phyloP scores from a whole-genome alignment of 106 monocot species.

The Apostasia shenzhenica region DNA sequence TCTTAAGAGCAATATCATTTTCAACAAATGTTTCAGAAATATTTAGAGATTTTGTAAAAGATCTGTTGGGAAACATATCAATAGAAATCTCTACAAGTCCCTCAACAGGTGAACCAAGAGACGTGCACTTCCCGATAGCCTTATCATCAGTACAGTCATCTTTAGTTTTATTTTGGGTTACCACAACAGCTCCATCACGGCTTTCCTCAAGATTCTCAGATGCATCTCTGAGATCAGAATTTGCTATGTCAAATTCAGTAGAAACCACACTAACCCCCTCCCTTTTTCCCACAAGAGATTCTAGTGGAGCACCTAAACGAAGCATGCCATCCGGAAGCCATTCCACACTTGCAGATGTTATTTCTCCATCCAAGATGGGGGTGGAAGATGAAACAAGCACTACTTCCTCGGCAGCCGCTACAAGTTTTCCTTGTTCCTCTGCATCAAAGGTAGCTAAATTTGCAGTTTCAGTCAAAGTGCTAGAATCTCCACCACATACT shows the following conservation, averaged over 20 bases:
- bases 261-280: conserved; percentile 31
- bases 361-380: conserved; percentile 1
- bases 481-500: conserved; percentile 19
- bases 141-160: conserved; percentile 8
- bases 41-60: conserved; percentile 10
- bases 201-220: conserved; percentile 11
- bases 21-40: conserved; percentile 12
- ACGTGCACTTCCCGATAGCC: background rate
- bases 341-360: conserved; percentile 20
- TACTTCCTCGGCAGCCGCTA: background rate
- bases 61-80: conserved; percentile 5
- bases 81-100: background rate
- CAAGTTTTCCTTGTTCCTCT: conserved; percentile 9
- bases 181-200: background rate
- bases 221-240: conserved; percentile 11
- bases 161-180: conserved; percentile 11
- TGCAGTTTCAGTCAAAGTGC: background rate
- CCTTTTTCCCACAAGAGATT: conserved; percentile 17
- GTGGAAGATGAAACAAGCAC: conserved; percentile 1
- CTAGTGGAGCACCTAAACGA: conserved; percentile 14
- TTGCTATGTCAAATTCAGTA: conserved; percentile 11
- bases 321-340: conserved; percentile 23
- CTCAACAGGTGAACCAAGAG: conserved; percentile 7
- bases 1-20: background rate
- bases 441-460: conserved; percentile 7